Evolutionary conservation across 441 rosid genomes (phyloP).

Genomic region (Aleurites moluccanus): DNA sequence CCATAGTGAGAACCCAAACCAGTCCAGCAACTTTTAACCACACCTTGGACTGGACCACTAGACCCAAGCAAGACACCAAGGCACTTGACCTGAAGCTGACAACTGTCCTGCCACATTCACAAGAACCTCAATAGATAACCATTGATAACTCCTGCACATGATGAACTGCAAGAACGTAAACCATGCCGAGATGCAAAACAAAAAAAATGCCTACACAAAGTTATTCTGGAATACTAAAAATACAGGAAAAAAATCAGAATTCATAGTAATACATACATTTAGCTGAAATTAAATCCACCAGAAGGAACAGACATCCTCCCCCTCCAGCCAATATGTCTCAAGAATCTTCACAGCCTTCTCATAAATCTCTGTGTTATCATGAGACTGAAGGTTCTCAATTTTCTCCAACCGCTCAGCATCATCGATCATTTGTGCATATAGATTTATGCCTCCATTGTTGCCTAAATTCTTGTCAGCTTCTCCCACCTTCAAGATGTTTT

Average conservation of each 20-base stretch:
- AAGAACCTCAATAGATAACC: conserved; percentile 23
- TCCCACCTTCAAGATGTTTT: conserved; percentile 86
- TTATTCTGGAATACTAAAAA: neutral
- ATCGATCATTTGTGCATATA: conserved; percentile 74
- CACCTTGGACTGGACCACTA: conserved; percentile 28
- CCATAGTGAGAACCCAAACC: conserved; percentile 17
- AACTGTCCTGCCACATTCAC: conserved; percentile 26
- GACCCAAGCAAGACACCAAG: conserved; percentile 29
- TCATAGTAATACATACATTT: conserved; percentile 22
- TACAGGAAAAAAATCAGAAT: too few species aligned
- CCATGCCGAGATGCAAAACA: neutral
- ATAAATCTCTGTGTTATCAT: conserved; percentile 69
- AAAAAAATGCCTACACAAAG: neutral
- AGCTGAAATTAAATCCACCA: conserved; percentile 86
- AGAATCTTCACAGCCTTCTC: conserved; percentile 83
- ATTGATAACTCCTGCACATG: conserved; percentile 28
- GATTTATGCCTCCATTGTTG: conserved; percentile 52
- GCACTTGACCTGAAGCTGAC: conserved; percentile 34
- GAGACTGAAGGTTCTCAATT: conserved; percentile 75
- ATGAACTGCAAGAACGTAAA: neutral
- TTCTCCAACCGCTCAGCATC: conserved; percentile 80
- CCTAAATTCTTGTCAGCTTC: conserved; percentile 67
- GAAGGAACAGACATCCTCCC: conserved; percentile 71
- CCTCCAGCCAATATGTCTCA: conserved; percentile 84
- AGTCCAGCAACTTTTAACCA: conserved; percentile 24